Percentiles rank a stretch among this genome's conserved stretches.
Evolutionary conservation across 2,329 filamentous ascomycete genomes (phyloP).

Genomic region (Cercospora sp.): DNA sequence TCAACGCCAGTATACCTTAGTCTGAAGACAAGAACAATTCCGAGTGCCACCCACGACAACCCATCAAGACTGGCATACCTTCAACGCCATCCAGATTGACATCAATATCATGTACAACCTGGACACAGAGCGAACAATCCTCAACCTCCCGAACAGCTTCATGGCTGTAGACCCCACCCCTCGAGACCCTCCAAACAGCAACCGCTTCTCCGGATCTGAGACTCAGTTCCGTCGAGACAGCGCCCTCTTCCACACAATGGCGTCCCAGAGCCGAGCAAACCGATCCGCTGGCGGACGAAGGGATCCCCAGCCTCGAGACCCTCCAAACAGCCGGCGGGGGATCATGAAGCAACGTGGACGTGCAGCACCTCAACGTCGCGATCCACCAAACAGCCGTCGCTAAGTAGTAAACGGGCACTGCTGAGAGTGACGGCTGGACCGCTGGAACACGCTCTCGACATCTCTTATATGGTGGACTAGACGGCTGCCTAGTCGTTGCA

Average conservation of each 20-base stretch:
- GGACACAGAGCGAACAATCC: background rate
- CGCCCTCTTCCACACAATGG: background rate
- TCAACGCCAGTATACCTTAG: background rate
- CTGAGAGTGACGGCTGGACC: constrained; percentile 14
- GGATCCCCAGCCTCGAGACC: constrained; percentile 8
- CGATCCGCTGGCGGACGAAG: background rate
- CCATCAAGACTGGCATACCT: background rate
- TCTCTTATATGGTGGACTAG: background rate
- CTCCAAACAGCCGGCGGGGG: background rate
- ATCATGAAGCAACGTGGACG: background rate
- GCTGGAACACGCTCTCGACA: constrained; percentile 8
- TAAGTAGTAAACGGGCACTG: background rate
- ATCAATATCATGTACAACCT: constrained; percentile 3
- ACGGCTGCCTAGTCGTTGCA: background rate
- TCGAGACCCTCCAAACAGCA: constrained; percentile 8
- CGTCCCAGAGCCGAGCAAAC: background rate
- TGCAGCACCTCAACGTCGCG: background rate
- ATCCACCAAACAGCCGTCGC: constrained; percentile 10
- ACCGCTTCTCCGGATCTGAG: background rate
- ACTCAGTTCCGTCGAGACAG: background rate
- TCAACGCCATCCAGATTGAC: background rate
- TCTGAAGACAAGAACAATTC: background rate
- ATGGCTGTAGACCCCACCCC: background rate
- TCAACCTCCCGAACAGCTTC: background rate
- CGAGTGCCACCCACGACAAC: background rate